A percentile compares a stretch with the other conserved stretches of the same genome.
These are phyloP conservation scores for Stachybotrys chartarum DNA, from an alignment of 2,329 filamentous ascomycete species.

Conservation along the genomic window DNA sequence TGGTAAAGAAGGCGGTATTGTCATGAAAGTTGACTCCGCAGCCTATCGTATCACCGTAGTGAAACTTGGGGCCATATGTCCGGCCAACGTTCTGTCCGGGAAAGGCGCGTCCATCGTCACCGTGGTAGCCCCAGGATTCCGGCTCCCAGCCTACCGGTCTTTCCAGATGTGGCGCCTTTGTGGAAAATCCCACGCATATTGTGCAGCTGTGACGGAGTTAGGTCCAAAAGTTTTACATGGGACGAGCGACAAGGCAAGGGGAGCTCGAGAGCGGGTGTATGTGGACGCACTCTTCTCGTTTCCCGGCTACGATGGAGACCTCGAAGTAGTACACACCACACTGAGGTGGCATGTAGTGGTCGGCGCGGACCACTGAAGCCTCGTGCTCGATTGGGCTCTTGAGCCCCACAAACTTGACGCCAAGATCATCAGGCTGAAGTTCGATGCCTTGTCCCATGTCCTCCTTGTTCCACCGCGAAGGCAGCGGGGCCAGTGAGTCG, in stretches of 20 bases:
- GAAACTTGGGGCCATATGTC: conserved; percentile 49
- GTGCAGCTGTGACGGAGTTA: conserved; percentile 36
- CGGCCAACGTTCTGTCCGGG: conserved; percentile 49
- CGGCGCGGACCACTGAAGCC: conserved; percentile 72
- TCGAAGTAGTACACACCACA: conserved; percentile 96
- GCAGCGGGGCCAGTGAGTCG: conserved; percentile 56
- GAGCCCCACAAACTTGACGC: conserved; percentile 53
- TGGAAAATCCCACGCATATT: conserved; percentile 57
- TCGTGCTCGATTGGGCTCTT: conserved; percentile 54
- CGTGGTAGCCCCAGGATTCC: conserved; percentile 63
- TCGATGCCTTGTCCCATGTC: conserved; percentile 73
- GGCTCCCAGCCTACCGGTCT: conserved; percentile 60
- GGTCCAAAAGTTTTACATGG: too few relatives aligned
- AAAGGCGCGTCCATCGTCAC: conserved; percentile 59
- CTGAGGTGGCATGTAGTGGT: conserved; percentile 80
- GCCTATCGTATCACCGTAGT: conserved; percentile 51
- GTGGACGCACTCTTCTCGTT: conserved; percentile 46
- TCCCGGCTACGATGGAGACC: conserved; percentile 44
- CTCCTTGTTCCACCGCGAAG: conserved; percentile 72
- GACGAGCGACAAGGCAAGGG: too few relatives aligned
- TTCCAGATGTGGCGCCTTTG: conserved; percentile 43
- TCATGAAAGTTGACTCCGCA: conserved; percentile 61
- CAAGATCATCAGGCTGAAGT: conserved; percentile 63
- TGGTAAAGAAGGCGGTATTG: conserved; percentile 61
- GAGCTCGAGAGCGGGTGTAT: too few relatives aligned